phyloP scores from a whole-genome alignment of 768 basidiomycete species.

The Amanita pseudoporphyria region DNA sequence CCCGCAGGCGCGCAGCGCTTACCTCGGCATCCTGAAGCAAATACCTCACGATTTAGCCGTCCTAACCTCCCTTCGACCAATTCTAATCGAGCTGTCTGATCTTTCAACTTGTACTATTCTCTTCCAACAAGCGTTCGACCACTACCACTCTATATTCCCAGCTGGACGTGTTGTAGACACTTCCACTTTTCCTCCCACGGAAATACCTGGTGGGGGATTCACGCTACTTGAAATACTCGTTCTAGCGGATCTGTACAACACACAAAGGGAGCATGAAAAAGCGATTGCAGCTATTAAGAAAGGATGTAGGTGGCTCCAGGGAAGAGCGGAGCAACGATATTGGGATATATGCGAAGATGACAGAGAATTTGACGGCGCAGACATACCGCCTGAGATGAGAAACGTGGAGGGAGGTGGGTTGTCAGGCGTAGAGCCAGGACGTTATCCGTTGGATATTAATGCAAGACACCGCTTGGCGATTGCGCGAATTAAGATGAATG shows the following conservation, averaged over 20 bases:
- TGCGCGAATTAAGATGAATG: slow-evolving; percentile 71
- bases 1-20: slow-evolving; percentile 47
- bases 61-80: slow-evolving; percentile 66
- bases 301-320: slow-evolving; percentile 90
- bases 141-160: slow-evolving; percentile 47
- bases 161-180: slow-evolving; percentile 26
- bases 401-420: slow-evolving; percentile 32
- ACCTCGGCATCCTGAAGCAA: slow-evolving; percentile 61
- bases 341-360: slow-evolving; percentile 87
- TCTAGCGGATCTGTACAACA: slow-evolving; percentile 78
- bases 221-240: slow-evolving; percentile 65
- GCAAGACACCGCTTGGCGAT: slow-evolving; percentile 79
- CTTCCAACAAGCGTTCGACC: slow-evolving; percentile 65
- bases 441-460: slow-evolving; percentile 60
- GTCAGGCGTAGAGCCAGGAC: slow-evolving; percentile 32
- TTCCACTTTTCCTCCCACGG: slow-evolving; percentile 12
- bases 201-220: slow-evolving; percentile 42
- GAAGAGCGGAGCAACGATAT: slow-evolving; percentile 55
- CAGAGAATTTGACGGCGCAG: slow-evolving; percentile 67
- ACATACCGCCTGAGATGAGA: slow-evolving; percentile 16
- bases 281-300: slow-evolving; percentile 61
- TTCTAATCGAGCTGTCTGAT: slow-evolving; percentile 69
- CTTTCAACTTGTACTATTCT: slow-evolving; percentile 53
- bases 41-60: slow-evolving; percentile 75
- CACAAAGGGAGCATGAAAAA: slow-evolving; percentile 53